A percentile compares a stretch with the other conserved stretches of the same genome.
These are phyloP conservation scores for Leccinum subgranulosum DNA, from an alignment of 768 basidiomycete genomes.

Conservation along the genomic window DNA sequence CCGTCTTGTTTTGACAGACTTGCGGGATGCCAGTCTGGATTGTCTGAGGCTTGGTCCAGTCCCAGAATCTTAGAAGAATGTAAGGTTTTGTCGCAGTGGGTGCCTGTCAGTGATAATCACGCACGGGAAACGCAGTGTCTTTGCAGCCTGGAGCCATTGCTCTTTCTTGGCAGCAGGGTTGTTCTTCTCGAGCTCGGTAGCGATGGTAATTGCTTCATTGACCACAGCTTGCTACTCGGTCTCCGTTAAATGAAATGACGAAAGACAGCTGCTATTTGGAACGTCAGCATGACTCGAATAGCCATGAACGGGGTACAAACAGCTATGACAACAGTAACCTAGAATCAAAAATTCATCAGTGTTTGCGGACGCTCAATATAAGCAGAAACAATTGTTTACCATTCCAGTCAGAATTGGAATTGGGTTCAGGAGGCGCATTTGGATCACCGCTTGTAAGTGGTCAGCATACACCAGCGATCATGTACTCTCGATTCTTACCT, in stretches of 20 bases:
- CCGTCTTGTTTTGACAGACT: not conserved
- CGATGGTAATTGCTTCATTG: constrained; percentile 12
- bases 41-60: constrained; percentile 10
- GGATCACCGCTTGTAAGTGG: constrained; percentile 15
- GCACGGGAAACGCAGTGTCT: constrained; percentile 17
- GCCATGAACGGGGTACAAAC: not conserved
- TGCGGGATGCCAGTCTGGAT: constrained; percentile 2
- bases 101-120: not conserved
- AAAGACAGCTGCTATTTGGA: constrained; percentile 16
- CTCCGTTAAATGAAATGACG: not conserved
- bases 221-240: constrained; percentile 16
- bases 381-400: not conserved
- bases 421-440: constrained; percentile 1
- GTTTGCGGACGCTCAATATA: not conserved
- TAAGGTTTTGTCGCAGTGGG: not conserved
- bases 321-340: constrained; percentile 21
- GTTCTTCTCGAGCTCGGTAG: not conserved
- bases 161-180: not conserved
- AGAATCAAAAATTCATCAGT: constrained; percentile 1
- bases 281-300: not conserved
- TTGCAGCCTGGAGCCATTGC: constrained; percentile 12
- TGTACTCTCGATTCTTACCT: not conserved
- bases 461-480: not conserved
- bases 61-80: constrained; percentile 13
- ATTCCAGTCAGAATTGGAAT: not conserved